Evolutionary conservation across 345 rosid genomes (phyloP), one percentile per base, ranked within the genome.

Genomic region (Populus alba): DNA sequence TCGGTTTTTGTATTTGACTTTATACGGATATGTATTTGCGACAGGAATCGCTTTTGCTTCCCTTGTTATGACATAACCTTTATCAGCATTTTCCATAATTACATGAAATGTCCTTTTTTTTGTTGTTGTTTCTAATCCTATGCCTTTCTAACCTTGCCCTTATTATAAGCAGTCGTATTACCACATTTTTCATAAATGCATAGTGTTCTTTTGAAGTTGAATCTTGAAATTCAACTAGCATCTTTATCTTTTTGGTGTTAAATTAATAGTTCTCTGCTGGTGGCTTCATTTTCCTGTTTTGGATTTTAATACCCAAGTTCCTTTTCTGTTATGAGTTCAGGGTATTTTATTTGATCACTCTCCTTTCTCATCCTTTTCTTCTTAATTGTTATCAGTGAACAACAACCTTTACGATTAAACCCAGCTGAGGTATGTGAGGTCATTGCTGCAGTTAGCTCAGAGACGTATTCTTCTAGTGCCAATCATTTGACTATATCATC

Each of bases 381-480:
- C 57, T 72, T 73, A 20, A 67, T 37, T 83, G 73, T 82, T 63
- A 77, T 80, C 89, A 96, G 99, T 91, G 97, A 92, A 89, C 99
- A 96, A 81, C 98, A 96, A 84, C 98, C 99, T 68, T 79, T 96
- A 87, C 90, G 92, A 65, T 81, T 96, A 75, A 92, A 89, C 82
- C 85, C 92, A 78, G 92, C 93, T 25, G 99, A 94, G 85, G 97
- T 96, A 73, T 88, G 89, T 67, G 99, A 96, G 87, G 98, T 96
- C 80, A 96, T 96, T 66, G 92, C 97, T 75, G 97, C 97, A 80
- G 98, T 96, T 84, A 87, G 93, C 85, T 94, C 97, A 23, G 99
- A 92, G 92, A 85, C 91, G 78, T 84, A 89, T 82, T 85, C 87
- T 61, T 76, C 87, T 67, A 90, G 85, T 85, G 84, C 90, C 70